Evolutionary conservation across 2,329 filamentous ascomycete genomes (phyloP).

Genomic region (Verticillium alfalfae): DNA sequence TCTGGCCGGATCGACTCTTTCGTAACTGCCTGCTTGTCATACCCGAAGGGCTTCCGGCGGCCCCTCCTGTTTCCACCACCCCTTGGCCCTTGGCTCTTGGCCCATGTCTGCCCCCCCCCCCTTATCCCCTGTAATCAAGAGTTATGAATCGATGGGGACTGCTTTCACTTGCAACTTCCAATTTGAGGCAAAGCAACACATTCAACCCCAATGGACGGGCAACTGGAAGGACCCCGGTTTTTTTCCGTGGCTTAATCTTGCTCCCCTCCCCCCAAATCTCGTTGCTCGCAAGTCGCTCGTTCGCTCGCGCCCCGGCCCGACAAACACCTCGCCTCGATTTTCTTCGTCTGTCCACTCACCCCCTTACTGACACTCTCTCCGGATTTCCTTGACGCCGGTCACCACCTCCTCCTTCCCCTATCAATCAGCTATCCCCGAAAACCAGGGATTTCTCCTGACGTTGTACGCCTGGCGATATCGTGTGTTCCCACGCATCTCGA

Average conservation of each 20-base stretch:
- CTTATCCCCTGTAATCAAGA: not conserved
- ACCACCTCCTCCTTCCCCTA: not conserved
- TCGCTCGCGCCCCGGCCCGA: not conserved
- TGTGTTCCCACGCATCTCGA: not conserved
- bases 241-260: not conserved
- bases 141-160: not conserved
- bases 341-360: not conserved
- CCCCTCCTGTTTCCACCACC: not conserved
- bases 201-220: not conserved
- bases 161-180: too few species aligned
- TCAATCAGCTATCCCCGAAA: not conserved
- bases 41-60: not conserved
- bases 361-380: not conserved
- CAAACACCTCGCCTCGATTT: not conserved
- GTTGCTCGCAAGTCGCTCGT: not conserved
- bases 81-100: not conserved
- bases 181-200: too few species aligned
- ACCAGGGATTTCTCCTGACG: not conserved
- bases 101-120: not conserved
- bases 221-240: not conserved
- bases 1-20: not conserved
- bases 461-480: not conserved
- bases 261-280: not conserved
- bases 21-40: not conserved
- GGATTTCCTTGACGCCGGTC: not conserved